phyloP scores from a whole-genome alignment of 768 basidiomycete genomes.

The Rhodocollybia butyracea region DNA sequence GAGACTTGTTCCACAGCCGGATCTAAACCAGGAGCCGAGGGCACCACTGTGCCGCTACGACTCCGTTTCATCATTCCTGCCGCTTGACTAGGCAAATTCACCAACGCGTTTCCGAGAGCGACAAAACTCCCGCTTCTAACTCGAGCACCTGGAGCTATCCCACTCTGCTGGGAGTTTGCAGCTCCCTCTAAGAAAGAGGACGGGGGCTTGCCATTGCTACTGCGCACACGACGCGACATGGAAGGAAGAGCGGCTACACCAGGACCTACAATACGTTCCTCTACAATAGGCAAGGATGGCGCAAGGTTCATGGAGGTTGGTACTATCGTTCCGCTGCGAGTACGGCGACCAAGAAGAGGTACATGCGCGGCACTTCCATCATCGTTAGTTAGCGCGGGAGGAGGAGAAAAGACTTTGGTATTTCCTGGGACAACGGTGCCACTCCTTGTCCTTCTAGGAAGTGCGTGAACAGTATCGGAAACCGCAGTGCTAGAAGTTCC shows the following conservation, averaged over 20 bases:
- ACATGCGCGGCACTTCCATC: not conserved
- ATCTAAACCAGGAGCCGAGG: not conserved
- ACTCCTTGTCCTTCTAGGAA: constrained; percentile 42
- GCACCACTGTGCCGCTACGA: constrained; percentile 4
- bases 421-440: constrained; percentile 36
- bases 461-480: constrained; percentile 10
- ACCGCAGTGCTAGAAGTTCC: constrained; percentile 40
- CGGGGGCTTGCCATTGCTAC: constrained; percentile 1
- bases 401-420: not conserved
- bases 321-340: not conserved
- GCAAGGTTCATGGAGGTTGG: not conserved
- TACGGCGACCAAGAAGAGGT: not conserved
- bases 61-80: not conserved
- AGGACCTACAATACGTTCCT: not conserved
- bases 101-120: constrained; percentile 2
- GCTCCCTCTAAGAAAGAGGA: not conserved
- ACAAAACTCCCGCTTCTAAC: constrained; percentile 7
- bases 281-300: constrained; percentile 1
- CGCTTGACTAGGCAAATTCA: not conserved
- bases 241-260: not conserved
- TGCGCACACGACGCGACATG: constrained; percentile 3
- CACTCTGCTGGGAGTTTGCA: not conserved
- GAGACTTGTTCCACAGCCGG: not conserved
- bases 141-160: not conserved
- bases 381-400: not conserved